phyloP scores from a whole-genome alignment of 1,139 yeast genomes.

The Yamadazyma atlantica region DNA sequence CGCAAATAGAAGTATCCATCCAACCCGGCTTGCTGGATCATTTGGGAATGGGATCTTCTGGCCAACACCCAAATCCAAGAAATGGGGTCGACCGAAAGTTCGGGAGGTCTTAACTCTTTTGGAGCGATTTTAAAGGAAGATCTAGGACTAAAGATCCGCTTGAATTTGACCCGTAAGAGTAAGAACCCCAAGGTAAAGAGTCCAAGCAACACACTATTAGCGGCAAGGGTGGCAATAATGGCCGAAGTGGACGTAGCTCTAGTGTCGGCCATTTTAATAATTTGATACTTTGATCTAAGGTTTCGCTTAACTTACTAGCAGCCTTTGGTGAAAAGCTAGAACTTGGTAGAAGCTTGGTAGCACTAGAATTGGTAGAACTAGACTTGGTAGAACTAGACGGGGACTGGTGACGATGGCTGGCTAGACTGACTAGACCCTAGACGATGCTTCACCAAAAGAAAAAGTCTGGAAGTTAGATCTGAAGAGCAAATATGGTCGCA shows the following conservation, averaged over 20 bases:
- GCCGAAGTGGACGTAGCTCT: slow-evolving; percentile 58
- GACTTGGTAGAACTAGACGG: no score
- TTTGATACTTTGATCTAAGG: no score
- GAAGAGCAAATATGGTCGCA: neutral
- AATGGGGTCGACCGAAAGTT: slow-evolving; percentile 61
- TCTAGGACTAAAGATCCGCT: slow-evolving; percentile 70
- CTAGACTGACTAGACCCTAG: no score
- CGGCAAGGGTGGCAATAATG: slow-evolving; percentile 58
- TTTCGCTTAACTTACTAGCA: no score
- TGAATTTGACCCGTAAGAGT: slow-evolving; percentile 52
- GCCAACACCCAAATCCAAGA: slow-evolving; percentile 60
- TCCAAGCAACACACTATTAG: slow-evolving; percentile 55
- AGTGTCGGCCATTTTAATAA: slow-evolving; percentile 18
- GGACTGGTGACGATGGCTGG: no score
- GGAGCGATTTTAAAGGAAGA: slow-evolving; percentile 57
- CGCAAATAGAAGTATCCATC: slow-evolving; percentile 74
- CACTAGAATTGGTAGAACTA: no score
- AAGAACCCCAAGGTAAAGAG: slow-evolving; percentile 54
- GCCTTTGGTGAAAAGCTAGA: no score
- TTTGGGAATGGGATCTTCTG: slow-evolving; percentile 60
- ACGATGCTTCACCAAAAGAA: no score
- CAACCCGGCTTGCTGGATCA: slow-evolving; percentile 70
- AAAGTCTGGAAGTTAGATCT: no score
- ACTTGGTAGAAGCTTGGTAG: no score
- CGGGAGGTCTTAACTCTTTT: slow-evolving; percentile 60